These are phyloP conservation scores for Cytospora chrysosperma DNA, from an alignment of 2,329 filamentous ascomycete species.

Conservation along the genomic window DNA sequence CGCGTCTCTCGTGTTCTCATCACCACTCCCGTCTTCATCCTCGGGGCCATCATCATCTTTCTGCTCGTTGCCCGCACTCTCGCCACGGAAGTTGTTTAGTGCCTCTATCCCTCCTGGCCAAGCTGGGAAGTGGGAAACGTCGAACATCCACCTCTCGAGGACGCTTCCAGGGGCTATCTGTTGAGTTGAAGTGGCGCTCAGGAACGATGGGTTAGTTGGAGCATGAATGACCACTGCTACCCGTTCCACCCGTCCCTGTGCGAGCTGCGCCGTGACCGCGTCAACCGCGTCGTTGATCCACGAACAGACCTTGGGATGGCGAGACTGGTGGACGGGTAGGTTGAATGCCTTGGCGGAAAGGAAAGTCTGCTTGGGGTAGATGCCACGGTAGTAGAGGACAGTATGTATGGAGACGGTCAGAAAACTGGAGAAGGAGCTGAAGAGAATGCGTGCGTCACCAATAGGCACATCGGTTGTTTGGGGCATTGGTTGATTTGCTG, in stretches of 20 bases:
- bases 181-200: slow-evolving; percentile 19
- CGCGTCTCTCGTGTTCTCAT: slow-evolving; percentile 12
- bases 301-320: slow-evolving; percentile 79
- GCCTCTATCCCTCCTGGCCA: slow-evolving; percentile 39
- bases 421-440: slow-evolving; percentile 74
- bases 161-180: slow-evolving; percentile 37
- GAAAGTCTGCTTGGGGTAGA: slow-evolving; percentile 79
- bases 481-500: slow-evolving; percentile 1
- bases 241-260: slow-evolving; percentile 50
- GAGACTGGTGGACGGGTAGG: slow-evolving; percentile 78
- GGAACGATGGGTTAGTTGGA: slow-evolving; percentile 26
- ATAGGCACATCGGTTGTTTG: slow-evolving; percentile 32
- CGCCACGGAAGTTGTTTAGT: slow-evolving; percentile 30
- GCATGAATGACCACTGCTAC: slow-evolving; percentile 51
- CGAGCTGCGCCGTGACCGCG: slow-evolving; percentile 68
- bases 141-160: slow-evolving; percentile 63
- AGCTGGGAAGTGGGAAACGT: slow-evolving; percentile 52
- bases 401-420: slow-evolving; percentile 81
- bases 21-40: slow-evolving; percentile 19
- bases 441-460: slow-evolving; percentile 53
- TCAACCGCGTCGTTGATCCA: slow-evolving; percentile 82
- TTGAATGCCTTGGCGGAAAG: slow-evolving; percentile 79
- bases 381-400: slow-evolving; percentile 75
- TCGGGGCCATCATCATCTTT: slow-evolving; percentile 27
- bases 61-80: slow-evolving; percentile 27